Conservation (phyloP, 441 rosid species). For the Jatropha multifida region DNA sequence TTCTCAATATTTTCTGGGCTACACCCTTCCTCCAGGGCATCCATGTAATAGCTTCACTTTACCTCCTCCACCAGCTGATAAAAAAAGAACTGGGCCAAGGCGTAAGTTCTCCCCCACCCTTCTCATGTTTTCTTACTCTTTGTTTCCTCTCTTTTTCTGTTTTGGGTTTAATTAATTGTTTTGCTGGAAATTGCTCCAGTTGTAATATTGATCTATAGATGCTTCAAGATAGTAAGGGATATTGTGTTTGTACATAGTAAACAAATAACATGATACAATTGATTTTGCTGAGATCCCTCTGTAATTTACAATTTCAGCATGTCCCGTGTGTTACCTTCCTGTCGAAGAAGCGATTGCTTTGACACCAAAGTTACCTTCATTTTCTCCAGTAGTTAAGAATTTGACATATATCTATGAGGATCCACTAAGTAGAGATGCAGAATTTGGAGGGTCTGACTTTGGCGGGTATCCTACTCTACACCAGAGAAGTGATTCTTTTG, state of each 20-base stretch:
- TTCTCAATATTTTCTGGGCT: constrained; percentile 65
- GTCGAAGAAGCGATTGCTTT: constrained; percentile 76
- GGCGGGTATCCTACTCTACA: constrained; percentile 82
- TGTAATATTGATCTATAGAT: neutral
- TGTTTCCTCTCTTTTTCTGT: constrained; percentile 1
- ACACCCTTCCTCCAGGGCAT: constrained; percentile 84
- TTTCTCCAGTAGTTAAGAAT: constrained; percentile 61
- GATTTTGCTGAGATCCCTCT: constrained; percentile 37
- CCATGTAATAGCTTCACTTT: constrained; percentile 68
- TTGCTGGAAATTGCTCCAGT: neutral
- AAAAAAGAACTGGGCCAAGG: constrained; percentile 83
- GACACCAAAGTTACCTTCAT: constrained; percentile 74
- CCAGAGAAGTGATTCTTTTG: constrained; percentile 70
- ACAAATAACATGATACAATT: constrained; percentile 9
- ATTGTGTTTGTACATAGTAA: constrained; percentile 10
- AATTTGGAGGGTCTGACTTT: constrained; percentile 86
- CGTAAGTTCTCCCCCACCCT: constrained; percentile 48
- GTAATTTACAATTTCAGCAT: constrained; percentile 52
- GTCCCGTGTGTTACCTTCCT: constrained; percentile 90
- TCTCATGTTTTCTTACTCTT: neutral
- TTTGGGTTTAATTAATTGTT: constrained; percentile 14
- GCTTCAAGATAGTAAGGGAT: constrained; percentile 15
- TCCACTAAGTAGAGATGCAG: constrained; percentile 45
- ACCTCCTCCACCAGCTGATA: constrained; percentile 96
- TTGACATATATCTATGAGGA: constrained; percentile 68